Evolutionary conservation across 306 rosid genomes (phyloP).

Genomic region (Benincasa hispida): DNA sequence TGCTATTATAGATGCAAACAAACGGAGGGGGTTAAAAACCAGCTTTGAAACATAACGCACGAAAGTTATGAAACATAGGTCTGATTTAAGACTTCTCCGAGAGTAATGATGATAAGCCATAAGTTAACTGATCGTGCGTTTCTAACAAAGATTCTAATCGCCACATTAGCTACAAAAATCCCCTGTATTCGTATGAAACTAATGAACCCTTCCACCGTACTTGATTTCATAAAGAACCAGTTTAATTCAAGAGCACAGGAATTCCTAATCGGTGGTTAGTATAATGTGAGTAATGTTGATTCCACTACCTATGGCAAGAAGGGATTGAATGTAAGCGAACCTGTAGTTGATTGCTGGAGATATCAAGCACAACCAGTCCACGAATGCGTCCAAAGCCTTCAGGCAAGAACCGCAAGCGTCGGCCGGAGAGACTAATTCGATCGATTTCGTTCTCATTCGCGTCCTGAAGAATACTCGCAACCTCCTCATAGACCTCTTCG

Average conservation of each 20-base stretch:
- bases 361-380: slow-evolving; percentile 40
- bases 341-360: slow-evolving; percentile 60
- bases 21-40: neutral
- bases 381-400: slow-evolving; percentile 57
- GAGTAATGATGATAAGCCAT: neutral
- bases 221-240: neutral
- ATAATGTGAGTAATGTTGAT: neutral
- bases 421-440: slow-evolving; percentile 42
- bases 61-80: neutral
- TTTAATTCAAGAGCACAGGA: neutral
- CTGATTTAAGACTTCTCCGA: neutral
- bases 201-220: neutral
- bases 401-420: slow-evolving; percentile 39
- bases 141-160: neutral
- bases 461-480: slow-evolving; percentile 49
- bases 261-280: neutral
- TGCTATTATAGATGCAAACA: neutral
- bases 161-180: neutral
- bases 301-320: neutral
- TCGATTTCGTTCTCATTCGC: slow-evolving; percentile 45
- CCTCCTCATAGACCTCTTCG: slow-evolving; percentile 48
- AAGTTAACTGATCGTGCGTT: neutral
- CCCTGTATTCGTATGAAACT: neutral
- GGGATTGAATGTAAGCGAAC: slow-evolving; percentile 16
- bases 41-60: neutral